Percentiles rank a stretch among this genome's conserved stretches.
Evolutionary conservation across 2,329 filamentous ascomycete species (phyloP).

Genomic region (Penicillium sp.): DNA sequence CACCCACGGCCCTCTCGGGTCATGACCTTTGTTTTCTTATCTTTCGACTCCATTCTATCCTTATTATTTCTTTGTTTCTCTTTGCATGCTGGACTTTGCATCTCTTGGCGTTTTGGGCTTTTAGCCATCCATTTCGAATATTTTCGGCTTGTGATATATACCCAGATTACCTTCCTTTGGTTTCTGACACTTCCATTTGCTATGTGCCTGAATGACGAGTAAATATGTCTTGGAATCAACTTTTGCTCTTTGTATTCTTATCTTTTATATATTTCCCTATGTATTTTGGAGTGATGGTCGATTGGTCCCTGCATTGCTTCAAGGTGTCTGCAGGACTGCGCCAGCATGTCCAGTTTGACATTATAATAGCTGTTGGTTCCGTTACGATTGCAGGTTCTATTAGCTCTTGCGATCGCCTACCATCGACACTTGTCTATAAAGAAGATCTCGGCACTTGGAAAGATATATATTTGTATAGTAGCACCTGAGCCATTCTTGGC

Average conservation of each 20-base stretch:
- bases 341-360: background rate
- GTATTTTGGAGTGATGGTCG: background rate
- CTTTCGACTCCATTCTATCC: background rate
- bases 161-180: slow-evolving; percentile 2
- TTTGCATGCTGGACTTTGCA: slow-evolving; percentile 8
- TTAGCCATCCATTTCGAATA: background rate
- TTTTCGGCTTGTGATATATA: slow-evolving; percentile 7
- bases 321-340: background rate
- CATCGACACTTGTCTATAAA: background rate
- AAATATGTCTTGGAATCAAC: background rate
- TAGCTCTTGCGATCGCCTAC: background rate
- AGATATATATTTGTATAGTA: background rate
- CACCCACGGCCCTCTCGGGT: background rate
- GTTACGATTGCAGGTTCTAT: background rate
- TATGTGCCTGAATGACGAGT: background rate
- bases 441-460: background rate
- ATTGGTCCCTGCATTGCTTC: background rate
- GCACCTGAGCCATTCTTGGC: background rate
- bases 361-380: background rate
- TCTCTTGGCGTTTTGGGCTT: slow-evolving; percentile 6
- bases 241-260: background rate
- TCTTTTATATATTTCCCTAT: background rate
- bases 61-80: background rate
- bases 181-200: background rate
- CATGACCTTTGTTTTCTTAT: background rate